A percentile compares a stretch with the other conserved stretches of the same genome.
Evolutionary conservation across 306 rosid species (phyloP).

Genomic region (Prunus dulcis): DNA sequence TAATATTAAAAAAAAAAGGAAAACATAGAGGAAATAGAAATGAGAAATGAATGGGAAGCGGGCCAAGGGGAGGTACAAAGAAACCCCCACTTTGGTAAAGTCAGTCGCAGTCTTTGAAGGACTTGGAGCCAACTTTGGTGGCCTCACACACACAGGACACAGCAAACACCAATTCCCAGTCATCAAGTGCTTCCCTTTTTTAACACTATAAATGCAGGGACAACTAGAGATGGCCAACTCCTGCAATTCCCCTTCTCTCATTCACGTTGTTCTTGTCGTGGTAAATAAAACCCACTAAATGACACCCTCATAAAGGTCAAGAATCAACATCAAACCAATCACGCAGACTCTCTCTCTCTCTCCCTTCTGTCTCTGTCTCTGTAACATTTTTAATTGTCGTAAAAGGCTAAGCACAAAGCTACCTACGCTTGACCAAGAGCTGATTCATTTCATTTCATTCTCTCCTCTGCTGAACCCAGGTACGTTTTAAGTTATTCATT

Average conservation of each 20-base stretch:
- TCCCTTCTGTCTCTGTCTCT: not conserved
- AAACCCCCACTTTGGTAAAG: not conserved
- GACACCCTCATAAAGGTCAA: not conserved
- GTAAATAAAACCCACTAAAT: not conserved
- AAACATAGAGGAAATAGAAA: no score
- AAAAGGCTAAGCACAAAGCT: not conserved
- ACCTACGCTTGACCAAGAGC: not conserved
- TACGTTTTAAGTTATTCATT: not conserved
- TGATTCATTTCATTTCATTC: not conserved
- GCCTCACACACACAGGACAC: not conserved
- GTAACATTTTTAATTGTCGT: not conserved
- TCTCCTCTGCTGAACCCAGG: constrained; percentile 3
- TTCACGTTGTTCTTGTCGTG: not conserved
- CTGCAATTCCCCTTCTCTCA: not conserved
- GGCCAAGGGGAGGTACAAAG: not conserved
- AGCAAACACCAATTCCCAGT: not conserved
- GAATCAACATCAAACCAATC: not conserved
- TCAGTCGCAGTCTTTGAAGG: not conserved
- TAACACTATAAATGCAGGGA: not conserved
- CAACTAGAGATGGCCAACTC: not conserved
- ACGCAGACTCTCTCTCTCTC: not conserved
- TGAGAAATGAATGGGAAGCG: no score
- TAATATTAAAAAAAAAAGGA: no score
- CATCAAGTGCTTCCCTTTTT: not conserved
- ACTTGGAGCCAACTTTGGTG: not conserved